Conservation (phyloP, 2,329 filamentous ascomycete genomes). For the Cordyceps cateniannulata region DNA sequence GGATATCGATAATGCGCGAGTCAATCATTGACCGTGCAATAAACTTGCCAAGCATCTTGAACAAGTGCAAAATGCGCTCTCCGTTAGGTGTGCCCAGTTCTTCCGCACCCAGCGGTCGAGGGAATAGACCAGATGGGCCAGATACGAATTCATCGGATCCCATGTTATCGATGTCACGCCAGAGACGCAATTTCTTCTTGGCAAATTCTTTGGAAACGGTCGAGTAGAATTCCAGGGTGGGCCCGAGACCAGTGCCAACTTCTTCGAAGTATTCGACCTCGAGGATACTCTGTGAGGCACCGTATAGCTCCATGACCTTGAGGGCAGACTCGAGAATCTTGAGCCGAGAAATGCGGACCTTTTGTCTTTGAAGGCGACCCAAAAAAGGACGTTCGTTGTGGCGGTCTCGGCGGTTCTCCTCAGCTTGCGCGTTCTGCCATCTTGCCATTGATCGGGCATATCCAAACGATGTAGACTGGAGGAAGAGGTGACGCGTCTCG, state of each 20-base stretch:
- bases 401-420: slow-evolving; percentile 74
- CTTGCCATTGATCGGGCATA: slow-evolving; percentile 96
- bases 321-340: slow-evolving; percentile 94
- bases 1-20: slow-evolving; percentile 93
- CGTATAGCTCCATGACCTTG: slow-evolving; percentile 98
- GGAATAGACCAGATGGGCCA: slow-evolving; percentile 79
- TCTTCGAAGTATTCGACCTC: slow-evolving; percentile 99
- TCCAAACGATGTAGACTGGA: slow-evolving; percentile 96
- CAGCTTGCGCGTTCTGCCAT: slow-evolving; percentile 90
- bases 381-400: slow-evolving; percentile 89
- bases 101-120: slow-evolving; percentile 77
- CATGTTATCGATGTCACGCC: slow-evolving; percentile 80
- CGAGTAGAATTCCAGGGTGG: slow-evolving; percentile 96
- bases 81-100: slow-evolving; percentile 69
- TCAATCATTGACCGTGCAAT: slow-evolving; percentile 98
- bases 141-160: slow-evolving; percentile 76
- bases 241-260: slow-evolving; percentile 90
- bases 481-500: slow-evolving; percentile 90
- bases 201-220: slow-evolving; percentile 96
- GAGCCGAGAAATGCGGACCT: slow-evolving; percentile 92
- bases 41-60: slow-evolving; percentile 93
- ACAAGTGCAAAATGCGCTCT: slow-evolving; percentile 81
- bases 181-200: slow-evolving; percentile 93
- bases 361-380: slow-evolving; percentile 86
- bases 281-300: slow-evolving; percentile 88